Percentiles rank a stretch among this genome's conserved stretches.
Conservation (phyloP, 1,284 basidiomycete species). For the Cutaneotrichosporon mucoides region DNA sequence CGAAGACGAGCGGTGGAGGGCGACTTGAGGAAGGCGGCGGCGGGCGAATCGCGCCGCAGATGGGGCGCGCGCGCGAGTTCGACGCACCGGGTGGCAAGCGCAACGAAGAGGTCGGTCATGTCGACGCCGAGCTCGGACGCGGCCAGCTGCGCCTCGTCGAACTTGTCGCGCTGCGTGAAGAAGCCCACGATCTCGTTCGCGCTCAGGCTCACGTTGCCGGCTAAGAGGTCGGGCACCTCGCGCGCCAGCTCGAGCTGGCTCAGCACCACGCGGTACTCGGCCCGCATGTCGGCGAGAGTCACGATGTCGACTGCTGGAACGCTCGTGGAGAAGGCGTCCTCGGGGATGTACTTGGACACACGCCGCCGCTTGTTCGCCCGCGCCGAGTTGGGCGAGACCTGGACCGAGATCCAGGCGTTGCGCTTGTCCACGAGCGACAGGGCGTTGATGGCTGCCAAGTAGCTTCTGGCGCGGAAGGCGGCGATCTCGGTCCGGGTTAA, state of each 20-base stretch:
- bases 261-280: slow-evolving; percentile 75
- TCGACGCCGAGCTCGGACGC: slow-evolving; percentile 75
- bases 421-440: slow-evolving; percentile 74
- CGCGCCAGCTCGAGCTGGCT: slow-evolving; percentile 72
- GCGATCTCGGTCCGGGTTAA: slow-evolving; percentile 57
- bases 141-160: slow-evolving; percentile 72
- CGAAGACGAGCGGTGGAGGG: slow-evolving; percentile 71
- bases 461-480: slow-evolving; percentile 72
- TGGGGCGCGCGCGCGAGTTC: slow-evolving; percentile 56
- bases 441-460: slow-evolving; percentile 83
- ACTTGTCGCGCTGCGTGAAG: slow-evolving; percentile 72
- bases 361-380: slow-evolving; percentile 48
- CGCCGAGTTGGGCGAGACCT: not conserved
- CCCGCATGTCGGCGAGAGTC: slow-evolving; percentile 73
- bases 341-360: slow-evolving; percentile 71
- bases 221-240: slow-evolving; percentile 56
- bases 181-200: slow-evolving; percentile 72
- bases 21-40: slow-evolving; percentile 72
- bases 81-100: slow-evolving; percentile 73
- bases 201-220: slow-evolving; percentile 59
- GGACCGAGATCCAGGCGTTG: slow-evolving; percentile 68
- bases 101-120: slow-evolving; percentile 78
- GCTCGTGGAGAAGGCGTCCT: slow-evolving; percentile 61
- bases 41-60: slow-evolving; percentile 7
- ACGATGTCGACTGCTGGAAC: slow-evolving; percentile 68